A percentile compares a stretch with the other conserved stretches of the same genome.
Evolutionary conservation across 805 yeast species (phyloP).

Genomic region (Sugiyamaella americana): DNA sequence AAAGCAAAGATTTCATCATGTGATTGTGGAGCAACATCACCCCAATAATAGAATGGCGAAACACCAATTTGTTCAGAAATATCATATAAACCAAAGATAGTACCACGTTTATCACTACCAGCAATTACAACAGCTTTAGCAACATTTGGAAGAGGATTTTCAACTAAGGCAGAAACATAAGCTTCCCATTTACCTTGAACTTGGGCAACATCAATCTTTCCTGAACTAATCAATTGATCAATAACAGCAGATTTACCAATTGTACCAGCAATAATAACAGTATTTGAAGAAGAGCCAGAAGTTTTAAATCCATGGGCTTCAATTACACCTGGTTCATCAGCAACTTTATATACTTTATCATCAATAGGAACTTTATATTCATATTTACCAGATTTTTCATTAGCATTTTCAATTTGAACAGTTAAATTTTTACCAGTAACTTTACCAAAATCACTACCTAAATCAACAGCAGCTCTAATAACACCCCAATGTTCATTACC

Average conservation of each 20-base stretch:
- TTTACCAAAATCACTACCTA: constrained; percentile 13
- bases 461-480: constrained; percentile 15
- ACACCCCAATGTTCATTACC: constrained; percentile 18
- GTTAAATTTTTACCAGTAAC: constrained; percentile 10
- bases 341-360: constrained; percentile 2
- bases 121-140: constrained; percentile 14
- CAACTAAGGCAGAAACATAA: constrained; percentile 6
- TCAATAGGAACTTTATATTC: constrained; percentile 8
- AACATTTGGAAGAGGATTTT: constrained; percentile 7
- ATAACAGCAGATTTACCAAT: constrained; percentile 13
- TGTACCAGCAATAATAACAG: constrained; percentile 16
- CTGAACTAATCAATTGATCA: constrained; percentile 9
- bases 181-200: constrained; percentile 17
- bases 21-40: constrained; percentile 9
- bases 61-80: constrained; percentile 18
- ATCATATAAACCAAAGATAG: constrained; percentile 15
- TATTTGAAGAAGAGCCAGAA: constrained; percentile 2
- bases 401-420: constrained; percentile 5
- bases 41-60: constrained; percentile 18
- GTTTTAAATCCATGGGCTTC: constrained; percentile 3
- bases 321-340: constrained; percentile 9
- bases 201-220: constrained; percentile 12
- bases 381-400: constrained; percentile 13
- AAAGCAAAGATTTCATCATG: constrained; percentile 9
- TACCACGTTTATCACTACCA: constrained; percentile 17